Conservation (phyloP, 2,329 filamentous ascomycete genomes). For the Verticillium klebahnii region DNA sequence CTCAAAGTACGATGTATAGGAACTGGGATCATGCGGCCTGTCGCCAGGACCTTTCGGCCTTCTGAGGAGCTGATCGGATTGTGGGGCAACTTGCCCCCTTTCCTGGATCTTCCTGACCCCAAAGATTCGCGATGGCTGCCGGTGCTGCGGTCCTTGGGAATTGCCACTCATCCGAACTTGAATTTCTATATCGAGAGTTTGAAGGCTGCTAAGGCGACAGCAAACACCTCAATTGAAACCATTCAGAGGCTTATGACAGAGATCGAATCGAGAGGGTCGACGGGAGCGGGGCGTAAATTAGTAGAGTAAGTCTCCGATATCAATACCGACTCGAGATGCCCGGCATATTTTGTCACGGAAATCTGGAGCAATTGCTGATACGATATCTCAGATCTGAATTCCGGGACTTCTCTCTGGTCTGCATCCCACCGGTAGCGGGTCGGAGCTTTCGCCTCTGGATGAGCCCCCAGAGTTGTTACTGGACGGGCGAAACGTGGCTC, state of each 20-base stretch:
- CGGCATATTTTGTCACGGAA: background rate
- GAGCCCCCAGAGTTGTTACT: slow-evolving; percentile 1
- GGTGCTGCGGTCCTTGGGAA: background rate
- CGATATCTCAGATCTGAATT: background rate
- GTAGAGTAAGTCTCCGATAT: background rate
- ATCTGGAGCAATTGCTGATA: background rate
- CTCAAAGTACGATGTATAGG: background rate
- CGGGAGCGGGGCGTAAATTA: background rate
- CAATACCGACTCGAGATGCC: background rate
- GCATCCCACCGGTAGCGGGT: background rate
- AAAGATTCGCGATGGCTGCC: slow-evolving; percentile 1
- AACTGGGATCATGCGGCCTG: background rate
- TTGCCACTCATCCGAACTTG: background rate
- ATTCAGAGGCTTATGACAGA: background rate
- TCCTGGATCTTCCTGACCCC: slow-evolving; percentile 3
- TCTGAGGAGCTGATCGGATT: background rate
- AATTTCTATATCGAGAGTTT: slow-evolving; percentile 5
- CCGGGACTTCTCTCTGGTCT: background rate
- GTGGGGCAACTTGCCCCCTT: slow-evolving; percentile 1
- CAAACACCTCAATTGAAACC: background rate
- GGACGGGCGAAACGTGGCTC: slow-evolving; percentile 6
- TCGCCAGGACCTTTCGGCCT: background rate
- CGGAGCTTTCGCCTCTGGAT: background rate
- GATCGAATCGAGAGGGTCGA: background rate
- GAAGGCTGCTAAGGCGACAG: background rate